Conservation (phyloP, 768 basidiomycete species). For the Infundibulicybe gibba region DNA sequence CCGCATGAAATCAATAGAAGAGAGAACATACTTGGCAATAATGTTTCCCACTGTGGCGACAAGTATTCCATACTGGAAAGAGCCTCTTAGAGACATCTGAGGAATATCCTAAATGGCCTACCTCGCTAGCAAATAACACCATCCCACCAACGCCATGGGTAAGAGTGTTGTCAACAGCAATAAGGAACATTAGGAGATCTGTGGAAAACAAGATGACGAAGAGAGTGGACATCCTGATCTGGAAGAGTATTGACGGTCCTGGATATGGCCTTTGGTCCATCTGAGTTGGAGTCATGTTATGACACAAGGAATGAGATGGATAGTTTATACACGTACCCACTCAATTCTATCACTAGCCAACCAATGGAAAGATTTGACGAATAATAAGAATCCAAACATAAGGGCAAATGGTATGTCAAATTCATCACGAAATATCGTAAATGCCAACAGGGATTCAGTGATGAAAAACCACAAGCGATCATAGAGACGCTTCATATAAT, state of each 20-base stretch:
- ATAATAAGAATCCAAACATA: constrained; percentile 93
- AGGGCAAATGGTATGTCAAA: constrained; percentile 90
- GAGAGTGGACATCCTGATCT: constrained; percentile 74
- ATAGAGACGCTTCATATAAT: constrained; percentile 71
- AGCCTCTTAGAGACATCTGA: constrained; percentile 6
- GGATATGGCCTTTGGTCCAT: constrained; percentile 97
- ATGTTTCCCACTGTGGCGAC: constrained; percentile 78
- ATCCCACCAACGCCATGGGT: constrained; percentile 81
- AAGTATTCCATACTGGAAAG: constrained; percentile 78
- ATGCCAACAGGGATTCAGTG: constrained; percentile 92
- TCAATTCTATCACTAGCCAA: constrained; percentile 92
- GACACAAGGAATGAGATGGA: not conserved
- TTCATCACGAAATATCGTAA: constrained; percentile 96
- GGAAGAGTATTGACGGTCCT: constrained; percentile 79
- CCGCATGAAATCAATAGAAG: constrained; percentile 75
- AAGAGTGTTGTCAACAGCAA: constrained; percentile 79
- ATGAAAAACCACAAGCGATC: constrained; percentile 97
- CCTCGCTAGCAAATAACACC: constrained; percentile 95
- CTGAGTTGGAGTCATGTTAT: constrained; percentile 37
- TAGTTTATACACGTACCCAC: constrained; percentile 58
- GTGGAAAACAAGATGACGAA: constrained; percentile 72
- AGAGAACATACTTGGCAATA: constrained; percentile 79
- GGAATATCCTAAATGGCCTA: constrained; percentile 27
- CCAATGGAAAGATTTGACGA: constrained; percentile 99
- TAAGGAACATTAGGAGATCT: constrained; percentile 74